Evolutionary conservation across 1,284 basidiomycete genomes (phyloP), one percentile per base, ranked within the genome.

Genomic region (Tranzscheliella williamsii): DNA sequence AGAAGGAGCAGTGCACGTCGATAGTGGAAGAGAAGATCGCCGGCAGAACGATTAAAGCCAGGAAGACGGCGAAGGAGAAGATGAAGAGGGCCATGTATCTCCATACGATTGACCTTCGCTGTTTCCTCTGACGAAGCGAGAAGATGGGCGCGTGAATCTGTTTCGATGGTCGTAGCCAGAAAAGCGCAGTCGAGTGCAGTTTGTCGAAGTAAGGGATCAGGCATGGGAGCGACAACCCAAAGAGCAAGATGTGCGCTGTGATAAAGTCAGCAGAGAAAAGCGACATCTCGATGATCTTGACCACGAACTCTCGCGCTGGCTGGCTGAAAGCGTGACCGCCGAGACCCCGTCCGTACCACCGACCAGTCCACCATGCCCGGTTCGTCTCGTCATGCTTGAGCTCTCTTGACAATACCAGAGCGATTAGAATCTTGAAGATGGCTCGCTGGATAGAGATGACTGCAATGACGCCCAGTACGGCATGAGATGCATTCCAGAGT

Each of bases 401-500:
- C 62, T 77, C 75, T 42, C 75, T 66, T 36, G 75, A 77, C 36
- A 77, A 65, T 11, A 74, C 66, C 24, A 76, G 41, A 3, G 73
- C 69, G 18, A 73, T 76, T 16, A 77, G 54, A 42, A 77, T 72
- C 67, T 77, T 77, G 70, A 76, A 75, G 46, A 77, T 72, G 46
- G 72, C 70, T 22, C 75, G 72, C 62, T 77, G 75, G 44, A 77
- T 72, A 9, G 78, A 67, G 38, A 79, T 75, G 22, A 76, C 74
- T 5, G 78, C 78, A 45, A 79, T 78, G 42, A 79, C 44, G 15
- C 78, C 78, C n/a, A 80, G 65, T 17, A 80, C 90, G 16, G 92
- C 91, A 78, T 95, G 90, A 2, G 90, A 87, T 18, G 87, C 85
- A 64, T 94, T 84, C 93, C 93, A 98, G 15, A 85, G 81, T 79